Evolutionary conservation across 768 basidiomycete species (phyloP).

Genomic region (Rhodosporidiobolus sp.): DNA sequence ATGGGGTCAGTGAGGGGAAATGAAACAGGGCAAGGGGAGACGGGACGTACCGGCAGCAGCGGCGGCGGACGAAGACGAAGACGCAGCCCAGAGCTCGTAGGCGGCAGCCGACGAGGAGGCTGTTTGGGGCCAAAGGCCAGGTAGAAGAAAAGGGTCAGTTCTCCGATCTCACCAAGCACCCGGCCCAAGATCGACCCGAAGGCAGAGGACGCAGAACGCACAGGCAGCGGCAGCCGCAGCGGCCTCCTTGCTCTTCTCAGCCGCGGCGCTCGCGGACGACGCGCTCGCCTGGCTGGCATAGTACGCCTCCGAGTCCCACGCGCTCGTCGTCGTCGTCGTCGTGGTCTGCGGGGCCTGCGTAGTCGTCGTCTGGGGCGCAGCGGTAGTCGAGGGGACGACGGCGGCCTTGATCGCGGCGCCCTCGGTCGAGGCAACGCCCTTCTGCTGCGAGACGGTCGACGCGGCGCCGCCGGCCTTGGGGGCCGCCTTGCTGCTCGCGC

Average conservation of each 20-base stretch:
- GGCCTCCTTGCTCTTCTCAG: background rate
- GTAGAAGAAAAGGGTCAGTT: background rate
- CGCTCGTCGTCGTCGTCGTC: conserved; percentile 1
- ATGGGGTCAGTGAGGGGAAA: background rate
- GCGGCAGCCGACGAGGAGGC: background rate
- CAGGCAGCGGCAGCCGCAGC: conserved; percentile 4
- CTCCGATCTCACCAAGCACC: too few relatives aligned
- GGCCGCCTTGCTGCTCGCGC: too few relatives aligned
- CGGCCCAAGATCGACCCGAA: too few relatives aligned
- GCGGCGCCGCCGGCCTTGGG: conserved; percentile 1
- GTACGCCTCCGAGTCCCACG: conserved; percentile 11
- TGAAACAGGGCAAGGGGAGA: too few relatives aligned
- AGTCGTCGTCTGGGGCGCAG: background rate
- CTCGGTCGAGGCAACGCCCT: background rate
- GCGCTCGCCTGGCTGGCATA: background rate
- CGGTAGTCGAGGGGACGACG: background rate
- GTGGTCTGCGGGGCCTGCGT: background rate
- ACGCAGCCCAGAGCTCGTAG: conserved; percentile 15
- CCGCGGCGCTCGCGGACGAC: background rate
- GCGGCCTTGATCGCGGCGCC: background rate
- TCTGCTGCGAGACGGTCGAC: background rate
- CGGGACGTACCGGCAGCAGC: conserved; percentile 13
- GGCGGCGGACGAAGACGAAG: conserved; percentile 20
- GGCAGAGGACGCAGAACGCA: too few relatives aligned
- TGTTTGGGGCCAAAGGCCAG: background rate